These are phyloP conservation scores for barrel medic (Medicago truncatula) DNA, from an alignment of 306 rosid genomes.

Conservation along the genomic window MtrunA17r5.0-ANR NC_053045.1:52059501-52060000, in stretches of 20 bases:
- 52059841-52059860: conserved; percentile 88
- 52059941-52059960: conserved; percentile 61
- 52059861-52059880: conserved; percentile 95
- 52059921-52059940: conserved; percentile 86
- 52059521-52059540: conserved; percentile 86
- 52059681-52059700: conserved; percentile 63
- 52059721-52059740: conserved; percentile 70
- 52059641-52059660: too few species aligned
- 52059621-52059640: conserved; percentile 28
- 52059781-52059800: conserved; percentile 1
- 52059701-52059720: conserved; percentile 65
- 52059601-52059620: conserved; percentile 75
- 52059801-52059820: conserved; percentile 26
- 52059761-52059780: conserved; percentile 11
- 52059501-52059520: background rate
- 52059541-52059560: conserved; percentile 86
- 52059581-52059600: conserved; percentile 76
- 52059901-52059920: conserved; percentile 94
- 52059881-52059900: conserved; percentile 89
- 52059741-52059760: background rate
- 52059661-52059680: background rate
- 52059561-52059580: conserved; percentile 93
- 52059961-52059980: background rate
- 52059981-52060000: too few species aligned
- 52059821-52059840: conserved; percentile 9